Evolutionary conservation across 2,329 filamentous ascomycete species (phyloP).

Genomic region (Penicillium sp.): DNA sequence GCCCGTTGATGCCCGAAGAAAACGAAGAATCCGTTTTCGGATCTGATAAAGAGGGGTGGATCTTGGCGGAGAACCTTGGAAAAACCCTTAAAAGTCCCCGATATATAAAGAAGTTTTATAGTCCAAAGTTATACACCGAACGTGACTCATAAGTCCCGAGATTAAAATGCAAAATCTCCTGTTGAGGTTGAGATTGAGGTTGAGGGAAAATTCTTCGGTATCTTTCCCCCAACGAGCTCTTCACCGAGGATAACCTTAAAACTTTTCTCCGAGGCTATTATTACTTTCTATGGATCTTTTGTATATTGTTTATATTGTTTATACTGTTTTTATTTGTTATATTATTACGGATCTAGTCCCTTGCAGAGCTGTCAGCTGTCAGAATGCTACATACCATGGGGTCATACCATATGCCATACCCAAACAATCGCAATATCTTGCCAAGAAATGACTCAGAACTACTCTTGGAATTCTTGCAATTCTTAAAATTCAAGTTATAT

Average conservation of each 20-base stretch:
- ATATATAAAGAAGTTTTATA: neutral
- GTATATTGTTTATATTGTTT: neutral
- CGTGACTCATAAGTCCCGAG: neutral
- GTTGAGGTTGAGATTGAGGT: constrained; percentile 18
- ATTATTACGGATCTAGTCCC: neutral
- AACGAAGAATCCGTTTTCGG: constrained; percentile 12
- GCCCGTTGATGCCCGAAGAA: neutral
- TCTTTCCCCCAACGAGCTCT: constrained; percentile 15
- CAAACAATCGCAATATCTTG: neutral
- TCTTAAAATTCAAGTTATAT: neutral
- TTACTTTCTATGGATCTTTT: neutral
- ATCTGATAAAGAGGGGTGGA: constrained; percentile 20
- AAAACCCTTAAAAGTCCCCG: neutral
- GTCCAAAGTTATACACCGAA: neutral
- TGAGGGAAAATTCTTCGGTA: constrained; percentile 15
- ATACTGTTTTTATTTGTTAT: neutral
- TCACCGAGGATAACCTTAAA: constrained; percentile 24
- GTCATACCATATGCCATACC: too few relatives aligned
- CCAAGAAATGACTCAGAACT: neutral
- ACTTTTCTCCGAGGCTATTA: neutral
- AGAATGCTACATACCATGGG: neutral
- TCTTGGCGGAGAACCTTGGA: constrained; percentile 8
- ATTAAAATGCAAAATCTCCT: neutral
- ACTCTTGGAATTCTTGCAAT: neutral
- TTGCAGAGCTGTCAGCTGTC: neutral